Evolutionary conservation across 306 rosid species (phyloP).

Genomic region (Malus fusca): DNA sequence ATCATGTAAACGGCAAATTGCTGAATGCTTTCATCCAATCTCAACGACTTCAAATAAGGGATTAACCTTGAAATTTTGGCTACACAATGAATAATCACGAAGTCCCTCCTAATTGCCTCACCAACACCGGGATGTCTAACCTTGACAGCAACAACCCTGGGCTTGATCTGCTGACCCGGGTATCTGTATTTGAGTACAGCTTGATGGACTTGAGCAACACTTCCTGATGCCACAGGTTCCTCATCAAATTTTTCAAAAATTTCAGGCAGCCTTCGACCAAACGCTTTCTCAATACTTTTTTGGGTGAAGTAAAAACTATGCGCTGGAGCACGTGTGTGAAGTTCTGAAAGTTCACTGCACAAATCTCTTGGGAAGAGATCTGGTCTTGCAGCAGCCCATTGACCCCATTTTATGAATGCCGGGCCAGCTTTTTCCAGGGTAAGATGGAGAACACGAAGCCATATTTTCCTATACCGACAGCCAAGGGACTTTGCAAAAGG

Average conservation of each 20-base stretch:
- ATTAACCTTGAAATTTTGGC: conserved; percentile 43
- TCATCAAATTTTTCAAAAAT: conserved; percentile 66
- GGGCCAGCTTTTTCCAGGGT: conserved; percentile 76
- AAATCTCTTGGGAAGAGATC: conserved; percentile 75
- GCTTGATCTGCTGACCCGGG: conserved; percentile 57
- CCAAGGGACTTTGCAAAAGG: conserved; percentile 53
- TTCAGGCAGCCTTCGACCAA: conserved; percentile 52
- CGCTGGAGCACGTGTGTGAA: conserved; percentile 66
- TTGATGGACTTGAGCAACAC: conserved; percentile 82
- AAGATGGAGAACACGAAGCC: conserved; percentile 50
- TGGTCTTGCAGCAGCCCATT: conserved; percentile 86
- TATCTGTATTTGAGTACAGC: conserved; percentile 59
- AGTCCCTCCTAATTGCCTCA: conserved; percentile 74
- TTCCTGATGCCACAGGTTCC: conserved; percentile 79
- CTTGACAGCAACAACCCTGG: conserved; percentile 67
- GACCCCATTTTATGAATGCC: conserved; percentile 85
- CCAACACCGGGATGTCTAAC: conserved; percentile 81
- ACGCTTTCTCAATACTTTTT: conserved; percentile 58
- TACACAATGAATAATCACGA: conserved; percentile 41
- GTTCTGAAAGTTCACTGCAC: conserved; percentile 58
- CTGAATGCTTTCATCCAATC: conserved; percentile 64
- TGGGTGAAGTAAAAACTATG: conserved; percentile 57
- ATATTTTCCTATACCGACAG: conserved; percentile 44
- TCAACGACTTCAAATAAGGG: conserved; percentile 60
- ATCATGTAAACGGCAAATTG: conserved; percentile 70